These are phyloP conservation scores for Phanerodontia chrysosporium DNA, from an alignment of 768 basidiomycete genomes.

Conservation along the genomic window DNA sequence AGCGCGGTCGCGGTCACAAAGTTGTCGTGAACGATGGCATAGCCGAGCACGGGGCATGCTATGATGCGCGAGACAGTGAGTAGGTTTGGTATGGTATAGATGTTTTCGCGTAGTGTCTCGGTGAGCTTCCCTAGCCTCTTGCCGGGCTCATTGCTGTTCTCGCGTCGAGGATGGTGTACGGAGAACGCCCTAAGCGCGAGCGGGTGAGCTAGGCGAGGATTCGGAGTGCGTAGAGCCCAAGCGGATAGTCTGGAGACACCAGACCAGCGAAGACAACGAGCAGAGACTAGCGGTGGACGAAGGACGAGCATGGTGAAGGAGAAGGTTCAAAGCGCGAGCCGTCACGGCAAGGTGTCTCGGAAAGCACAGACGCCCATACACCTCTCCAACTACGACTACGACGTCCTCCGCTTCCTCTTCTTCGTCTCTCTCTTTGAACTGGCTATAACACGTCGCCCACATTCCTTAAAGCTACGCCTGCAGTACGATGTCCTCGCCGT, in stretches of 20 bases:
- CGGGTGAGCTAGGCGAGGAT: neutral
- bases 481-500: constrained; percentile 9
- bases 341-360: neutral
- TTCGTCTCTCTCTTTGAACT: neutral
- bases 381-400: neutral
- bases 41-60: constrained; percentile 90
- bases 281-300: neutral
- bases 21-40: constrained; percentile 79
- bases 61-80: constrained; percentile 84
- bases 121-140: constrained; percentile 20
- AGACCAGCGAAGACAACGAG: neutral
- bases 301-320: neutral
- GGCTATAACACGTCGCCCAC: neutral
- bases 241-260: neutral
- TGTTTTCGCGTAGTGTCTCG: constrained; percentile 65
- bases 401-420: neutral
- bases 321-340: neutral
- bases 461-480: neutral
- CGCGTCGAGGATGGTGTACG: neutral
- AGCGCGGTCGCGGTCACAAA: constrained; percentile 78
- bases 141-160: neutral
- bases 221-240: no score
- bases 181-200: neutral
- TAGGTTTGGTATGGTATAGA: constrained; percentile 91
- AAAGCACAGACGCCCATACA: neutral